Evolutionary conservation across 164 flowering plant species (phyloP).

Genomic region (Kalanchoe fedtschenkoi): DNA sequence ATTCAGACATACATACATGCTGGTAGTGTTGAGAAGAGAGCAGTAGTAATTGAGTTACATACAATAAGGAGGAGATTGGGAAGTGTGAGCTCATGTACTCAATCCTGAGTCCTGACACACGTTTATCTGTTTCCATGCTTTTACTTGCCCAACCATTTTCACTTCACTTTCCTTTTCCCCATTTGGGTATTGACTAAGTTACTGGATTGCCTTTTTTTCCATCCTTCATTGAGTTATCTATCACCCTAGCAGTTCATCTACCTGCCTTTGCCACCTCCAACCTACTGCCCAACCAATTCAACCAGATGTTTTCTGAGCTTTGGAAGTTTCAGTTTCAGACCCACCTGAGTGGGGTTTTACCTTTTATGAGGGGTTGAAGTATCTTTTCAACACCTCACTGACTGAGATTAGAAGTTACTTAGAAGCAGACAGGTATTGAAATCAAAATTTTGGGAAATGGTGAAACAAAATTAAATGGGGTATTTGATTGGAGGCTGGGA

Average conservation of each 20-base stretch:
- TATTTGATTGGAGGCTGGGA: neutral
- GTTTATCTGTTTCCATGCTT: neutral
- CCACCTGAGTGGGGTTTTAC: neutral
- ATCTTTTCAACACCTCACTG: no score
- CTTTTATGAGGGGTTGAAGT: no score
- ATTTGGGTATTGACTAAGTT: neutral
- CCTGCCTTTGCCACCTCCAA: no score
- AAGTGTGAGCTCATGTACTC: neutral
- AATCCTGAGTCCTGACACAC: conserved; percentile 3
- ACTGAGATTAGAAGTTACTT: no score
- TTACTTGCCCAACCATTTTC: neutral
- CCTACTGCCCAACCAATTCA: no score
- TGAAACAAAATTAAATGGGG: neutral
- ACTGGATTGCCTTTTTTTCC: no score
- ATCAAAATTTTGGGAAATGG: conserved; percentile 1
- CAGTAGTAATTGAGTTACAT: neutral
- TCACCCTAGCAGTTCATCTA: no score
- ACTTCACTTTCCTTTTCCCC: neutral
- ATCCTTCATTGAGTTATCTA: no score
- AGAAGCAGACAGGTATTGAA: no score
- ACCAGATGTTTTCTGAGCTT: neutral
- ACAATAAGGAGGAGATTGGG: neutral
- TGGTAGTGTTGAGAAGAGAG: neutral
- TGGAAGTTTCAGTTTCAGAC: neutral
- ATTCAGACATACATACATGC: neutral